These are phyloP conservation scores for Barbarea vulgaris DNA, from an alignment of 345 rosid genomes.

Conservation along the genomic window DNA sequence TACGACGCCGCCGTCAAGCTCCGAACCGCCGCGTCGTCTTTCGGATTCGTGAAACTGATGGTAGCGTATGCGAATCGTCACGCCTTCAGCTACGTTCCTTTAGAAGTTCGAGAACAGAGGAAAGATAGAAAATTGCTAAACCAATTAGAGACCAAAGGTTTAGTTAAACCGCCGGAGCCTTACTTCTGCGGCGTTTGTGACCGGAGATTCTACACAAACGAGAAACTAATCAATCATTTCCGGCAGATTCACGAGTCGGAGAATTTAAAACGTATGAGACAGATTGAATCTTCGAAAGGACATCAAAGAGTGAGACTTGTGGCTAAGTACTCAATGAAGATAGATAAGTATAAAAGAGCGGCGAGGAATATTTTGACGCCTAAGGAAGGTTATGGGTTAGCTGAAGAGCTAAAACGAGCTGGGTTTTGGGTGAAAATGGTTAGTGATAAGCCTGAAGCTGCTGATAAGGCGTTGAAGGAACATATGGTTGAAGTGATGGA, in stretches of 20 bases:
- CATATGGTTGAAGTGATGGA: conserved; percentile 81
- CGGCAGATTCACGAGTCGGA: conserved; percentile 83
- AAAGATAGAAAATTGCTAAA: conserved; percentile 59
- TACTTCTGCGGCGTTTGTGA: conserved; percentile 78
- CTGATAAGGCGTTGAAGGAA: conserved; percentile 66
- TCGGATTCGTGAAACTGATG: conserved; percentile 62
- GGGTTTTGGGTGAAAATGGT: conserved; percentile 73
- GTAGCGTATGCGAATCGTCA: conserved; percentile 76
- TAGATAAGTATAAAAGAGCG: conserved; percentile 72
- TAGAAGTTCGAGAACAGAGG: conserved; percentile 58
- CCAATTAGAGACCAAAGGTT: conserved; percentile 63
- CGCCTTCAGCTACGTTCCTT: conserved; percentile 64
- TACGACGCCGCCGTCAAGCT: conserved; percentile 77
- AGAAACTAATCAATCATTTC: conserved; percentile 73
- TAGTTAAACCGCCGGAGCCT: conserved; percentile 57
- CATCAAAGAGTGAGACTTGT: conserved; percentile 72
- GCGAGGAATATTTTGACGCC: conserved; percentile 64
- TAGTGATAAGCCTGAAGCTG: conserved; percentile 73
- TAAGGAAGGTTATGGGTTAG: conserved; percentile 67
- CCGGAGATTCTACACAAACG: conserved; percentile 68
- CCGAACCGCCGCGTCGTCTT: conserved; percentile 58
- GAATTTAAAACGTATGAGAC: conserved; percentile 75
- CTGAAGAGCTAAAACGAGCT: conserved; percentile 72
- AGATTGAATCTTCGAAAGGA: conserved; percentile 81
- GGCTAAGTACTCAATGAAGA: conserved; percentile 73